phyloP scores from a whole-genome alignment of 805 yeast species.

The Jamesozyma lodderae region DNA sequence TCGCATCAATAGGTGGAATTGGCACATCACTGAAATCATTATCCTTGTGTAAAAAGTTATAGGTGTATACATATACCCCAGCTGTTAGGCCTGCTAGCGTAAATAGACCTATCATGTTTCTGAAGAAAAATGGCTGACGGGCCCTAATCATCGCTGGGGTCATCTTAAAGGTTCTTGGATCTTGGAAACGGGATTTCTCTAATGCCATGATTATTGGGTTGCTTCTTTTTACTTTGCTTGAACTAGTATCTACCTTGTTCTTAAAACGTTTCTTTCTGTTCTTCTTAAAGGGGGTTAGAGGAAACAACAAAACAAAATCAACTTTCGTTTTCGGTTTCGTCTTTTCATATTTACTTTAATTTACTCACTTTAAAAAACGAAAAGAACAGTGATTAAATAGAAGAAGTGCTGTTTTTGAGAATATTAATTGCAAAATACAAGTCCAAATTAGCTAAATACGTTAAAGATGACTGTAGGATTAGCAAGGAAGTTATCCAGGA shows the following conservation, averaged over 20 bases:
- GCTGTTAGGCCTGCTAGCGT: slow-evolving; percentile 55
- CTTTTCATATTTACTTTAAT: too few relatives aligned
- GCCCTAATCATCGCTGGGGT: slow-evolving; percentile 92
- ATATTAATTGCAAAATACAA: too few relatives aligned
- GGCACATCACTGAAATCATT: slow-evolving; percentile 83
- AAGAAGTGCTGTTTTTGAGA: too few relatives aligned
- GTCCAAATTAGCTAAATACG: too few relatives aligned
- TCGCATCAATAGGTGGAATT: slow-evolving; percentile 81
- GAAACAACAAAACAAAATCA: too few relatives aligned
- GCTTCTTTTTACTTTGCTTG: too few relatives aligned
- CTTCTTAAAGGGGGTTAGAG: too few relatives aligned
- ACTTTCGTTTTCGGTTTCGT: too few relatives aligned
- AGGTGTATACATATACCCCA: slow-evolving; percentile 59
- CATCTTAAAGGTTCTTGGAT: slow-evolving; percentile 71
- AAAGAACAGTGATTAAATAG: background rate
- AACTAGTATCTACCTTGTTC: too few relatives aligned
- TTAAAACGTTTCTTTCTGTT: too few relatives aligned
- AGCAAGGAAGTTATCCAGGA: slow-evolving; percentile 31
- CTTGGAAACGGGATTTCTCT: slow-evolving; percentile 42
- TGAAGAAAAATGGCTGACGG: slow-evolving; percentile 75
- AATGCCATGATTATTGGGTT: slow-evolving; percentile 19
- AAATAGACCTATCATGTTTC: slow-evolving; percentile 56
- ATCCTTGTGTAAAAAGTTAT: slow-evolving; percentile 57
- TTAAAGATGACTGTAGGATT: slow-evolving; percentile 27
- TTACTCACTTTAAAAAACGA: too few relatives aligned